Evolutionary conservation across 306 rosid species (phyloP).

Genomic region (Morella rubra): DNA sequence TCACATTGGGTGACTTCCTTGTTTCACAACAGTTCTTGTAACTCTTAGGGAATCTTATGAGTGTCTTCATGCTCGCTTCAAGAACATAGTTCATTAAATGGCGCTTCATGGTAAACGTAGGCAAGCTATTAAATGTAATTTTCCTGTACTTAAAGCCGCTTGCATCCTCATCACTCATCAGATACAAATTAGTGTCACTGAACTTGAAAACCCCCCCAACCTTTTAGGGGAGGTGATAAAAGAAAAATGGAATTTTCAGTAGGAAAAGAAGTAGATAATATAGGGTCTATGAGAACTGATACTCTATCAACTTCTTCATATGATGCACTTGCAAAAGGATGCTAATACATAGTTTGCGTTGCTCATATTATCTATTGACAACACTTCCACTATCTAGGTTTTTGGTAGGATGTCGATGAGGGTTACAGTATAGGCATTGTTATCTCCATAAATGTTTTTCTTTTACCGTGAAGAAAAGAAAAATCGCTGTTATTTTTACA

Average conservation of each 20-base stretch:
- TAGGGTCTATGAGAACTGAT: background rate
- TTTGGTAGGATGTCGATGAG: background rate
- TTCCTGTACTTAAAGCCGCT: background rate
- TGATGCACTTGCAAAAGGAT: background rate
- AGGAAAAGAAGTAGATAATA: background rate
- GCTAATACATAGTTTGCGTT: background rate
- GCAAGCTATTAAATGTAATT: background rate
- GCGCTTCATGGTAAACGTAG: background rate
- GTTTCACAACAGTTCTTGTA: background rate
- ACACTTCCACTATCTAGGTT: background rate
- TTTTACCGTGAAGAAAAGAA: background rate
- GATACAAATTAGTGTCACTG: background rate
- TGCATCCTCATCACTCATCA: background rate
- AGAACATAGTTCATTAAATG: background rate
- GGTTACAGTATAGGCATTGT: background rate
- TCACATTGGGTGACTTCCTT: background rate
- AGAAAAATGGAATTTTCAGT: background rate
- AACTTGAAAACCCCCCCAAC: background rate
- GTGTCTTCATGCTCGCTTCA: background rate
- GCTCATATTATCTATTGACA: background rate
- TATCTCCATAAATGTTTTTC: background rate
- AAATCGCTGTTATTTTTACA: background rate
- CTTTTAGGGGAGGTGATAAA: background rate
- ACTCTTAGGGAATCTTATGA: background rate
- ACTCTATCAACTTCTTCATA: background rate